Base-by-base conservation (phyloP, 805 yeast genomes). In the Candida verbasci region DNA sequence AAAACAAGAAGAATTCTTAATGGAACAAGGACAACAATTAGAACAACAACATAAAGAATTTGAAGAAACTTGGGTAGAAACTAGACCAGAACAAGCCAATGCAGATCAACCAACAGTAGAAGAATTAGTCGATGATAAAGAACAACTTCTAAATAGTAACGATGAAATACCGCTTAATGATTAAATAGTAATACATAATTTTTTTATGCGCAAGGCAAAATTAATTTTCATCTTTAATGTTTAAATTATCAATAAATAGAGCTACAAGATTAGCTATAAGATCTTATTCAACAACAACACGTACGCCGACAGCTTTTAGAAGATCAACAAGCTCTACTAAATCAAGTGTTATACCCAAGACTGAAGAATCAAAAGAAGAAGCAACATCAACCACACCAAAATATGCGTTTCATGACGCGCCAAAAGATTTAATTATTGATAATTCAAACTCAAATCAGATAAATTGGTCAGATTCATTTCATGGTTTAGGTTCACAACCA, bases 381-480 rank as follows among this genome's bases (percentile, higher is more conserved):
- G 9, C 9, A 4, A 11, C 24, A 5, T 7, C 35, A 17, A 17
- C 34, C 4, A 4, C 39, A 12, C 26, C 12, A 28, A 35, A 29
- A 17, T 37, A 24, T n/a, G 31, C 21, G 9, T 33, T 33, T 20
- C 41, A 37, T 21, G 37, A 32, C 16, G 23, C 37, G 14, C 41
- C 43, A 15, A 14, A 29, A 12, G 38, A 31, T n/a, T 20, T 24
- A n/a, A 10, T 33, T 5, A 26, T 30, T 11, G 12, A 17, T 17
- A n/a, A n/a, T 14, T 4, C 39, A 7, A 20, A 24, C 9, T 9
- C 31, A 8, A 22, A 27, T 14, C 42, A 37, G 1, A 49, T 70
- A 27, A 79, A 91, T 58, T 93, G 97, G 97, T 72, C 89, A 9
- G 80, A 76, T 17, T 85, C 96, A 2, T 93, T 82, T 66, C 82